Evolutionary conservation across 495 filamentous ascomycete species (phyloP).

Genomic region (Aspergillus heteromorphus): DNA sequence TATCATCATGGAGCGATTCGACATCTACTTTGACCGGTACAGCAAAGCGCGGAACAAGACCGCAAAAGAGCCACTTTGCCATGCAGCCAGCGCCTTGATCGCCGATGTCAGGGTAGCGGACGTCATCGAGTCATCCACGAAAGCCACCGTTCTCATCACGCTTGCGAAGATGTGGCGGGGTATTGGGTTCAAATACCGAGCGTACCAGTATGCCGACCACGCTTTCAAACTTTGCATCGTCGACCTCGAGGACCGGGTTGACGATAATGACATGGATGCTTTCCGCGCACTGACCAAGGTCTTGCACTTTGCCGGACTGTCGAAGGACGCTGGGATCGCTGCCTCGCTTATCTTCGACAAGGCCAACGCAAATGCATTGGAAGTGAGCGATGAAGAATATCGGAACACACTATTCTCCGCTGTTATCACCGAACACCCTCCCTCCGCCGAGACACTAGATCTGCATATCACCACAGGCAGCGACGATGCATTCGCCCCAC

Average conservation of each 20-base stretch:
- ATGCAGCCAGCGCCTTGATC: background rate
- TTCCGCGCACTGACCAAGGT: background rate
- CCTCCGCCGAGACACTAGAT: background rate
- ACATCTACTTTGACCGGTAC: background rate
- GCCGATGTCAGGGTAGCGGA: background rate
- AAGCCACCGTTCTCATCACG: background rate
- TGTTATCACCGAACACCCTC: background rate
- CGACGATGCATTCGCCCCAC: background rate
- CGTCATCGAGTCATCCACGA: background rate
- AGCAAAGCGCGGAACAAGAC: background rate
- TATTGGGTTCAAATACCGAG: background rate
- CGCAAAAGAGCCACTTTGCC: background rate
- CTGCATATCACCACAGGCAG: background rate
- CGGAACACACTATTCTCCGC: background rate
- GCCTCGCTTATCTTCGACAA: background rate
- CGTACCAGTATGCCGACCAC: background rate
- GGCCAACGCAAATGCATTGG: background rate
- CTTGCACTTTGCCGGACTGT: background rate
- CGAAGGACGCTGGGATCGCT: background rate
- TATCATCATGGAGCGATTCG: background rate
- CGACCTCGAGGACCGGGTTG: background rate
- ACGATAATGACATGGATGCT: background rate
- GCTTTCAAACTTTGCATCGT: background rate
- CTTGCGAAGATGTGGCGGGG: background rate
- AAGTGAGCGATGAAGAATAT: background rate